Evolutionary conservation across 202 grass and related monocot species (phyloP).

Genomic region (Dendrocalamus latiflorus): DNA sequence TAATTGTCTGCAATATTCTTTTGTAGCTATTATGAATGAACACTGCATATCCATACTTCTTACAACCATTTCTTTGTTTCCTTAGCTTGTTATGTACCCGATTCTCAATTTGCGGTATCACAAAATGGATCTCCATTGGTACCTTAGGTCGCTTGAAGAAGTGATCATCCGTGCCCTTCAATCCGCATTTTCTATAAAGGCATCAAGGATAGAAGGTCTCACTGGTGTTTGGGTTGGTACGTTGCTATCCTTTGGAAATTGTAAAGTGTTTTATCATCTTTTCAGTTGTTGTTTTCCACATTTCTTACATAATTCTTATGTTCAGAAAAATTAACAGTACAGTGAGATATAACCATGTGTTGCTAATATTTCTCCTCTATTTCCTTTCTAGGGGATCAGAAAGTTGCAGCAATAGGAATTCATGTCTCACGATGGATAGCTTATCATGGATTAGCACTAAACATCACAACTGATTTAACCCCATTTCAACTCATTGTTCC

Average conservation of each 20-base stretch:
- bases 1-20: neutral
- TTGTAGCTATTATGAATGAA: neutral
- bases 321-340: neutral
- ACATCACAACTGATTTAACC: constrained; percentile 57
- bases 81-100: constrained; percentile 85
- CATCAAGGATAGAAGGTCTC: constrained; percentile 51
- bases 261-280: neutral
- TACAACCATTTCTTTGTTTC: neutral
- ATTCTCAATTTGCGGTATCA: constrained; percentile 79
- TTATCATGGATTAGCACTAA: constrained; percentile 76
- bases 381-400: constrained; percentile 51
- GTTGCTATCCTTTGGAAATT: neutral
- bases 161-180: constrained; percentile 60
- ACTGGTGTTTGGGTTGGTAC: constrained; percentile 86
- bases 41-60: neutral
- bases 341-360: neutral
- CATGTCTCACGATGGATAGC: constrained; percentile 52
- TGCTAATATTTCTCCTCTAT: neutral
- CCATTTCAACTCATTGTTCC: constrained; percentile 65
- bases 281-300: neutral
- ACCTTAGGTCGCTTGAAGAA: constrained; percentile 74
- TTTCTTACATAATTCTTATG: neutral
- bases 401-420: constrained; percentile 83
- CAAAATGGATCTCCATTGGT: constrained; percentile 72
- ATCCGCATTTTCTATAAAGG: constrained; percentile 66